A percentile compares a stretch with the other conserved stretches of the same genome.
Evolutionary conservation across 148 eudicot species (phyloP).

Genomic region (Cornus suecica): DNA sequence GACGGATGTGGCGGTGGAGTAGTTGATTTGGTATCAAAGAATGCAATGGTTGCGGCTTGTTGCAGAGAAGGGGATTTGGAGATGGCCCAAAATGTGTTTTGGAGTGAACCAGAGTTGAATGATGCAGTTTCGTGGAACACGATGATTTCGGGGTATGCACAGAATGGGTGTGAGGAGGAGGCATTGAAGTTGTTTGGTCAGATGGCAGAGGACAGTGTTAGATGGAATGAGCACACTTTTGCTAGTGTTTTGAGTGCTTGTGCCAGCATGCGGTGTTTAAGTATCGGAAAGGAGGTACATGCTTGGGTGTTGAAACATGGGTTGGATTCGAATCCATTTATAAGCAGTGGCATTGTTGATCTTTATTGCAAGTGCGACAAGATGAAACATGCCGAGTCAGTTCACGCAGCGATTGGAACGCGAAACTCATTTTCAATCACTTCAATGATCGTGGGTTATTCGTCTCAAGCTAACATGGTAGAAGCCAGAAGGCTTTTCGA

Average conservation of each 20-base stretch:
- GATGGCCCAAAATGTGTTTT: constrained; percentile 50
- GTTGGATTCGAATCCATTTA: constrained; percentile 44
- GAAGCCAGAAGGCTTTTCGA: constrained; percentile 73
- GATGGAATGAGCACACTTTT: constrained; percentile 69
- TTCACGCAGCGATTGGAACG: constrained; percentile 30
- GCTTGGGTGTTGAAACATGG: constrained; percentile 53
- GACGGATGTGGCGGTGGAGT: constrained; percentile 18
- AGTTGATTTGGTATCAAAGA: constrained; percentile 65
- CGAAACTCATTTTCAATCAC: constrained; percentile 53
- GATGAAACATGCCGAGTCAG: constrained; percentile 63
- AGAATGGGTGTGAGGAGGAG: constrained; percentile 51
- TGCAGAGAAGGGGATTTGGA: constrained; percentile 66
- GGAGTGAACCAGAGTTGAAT: constrained; percentile 51
- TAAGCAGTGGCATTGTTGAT: constrained; percentile 75
- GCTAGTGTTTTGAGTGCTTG: constrained; percentile 65
- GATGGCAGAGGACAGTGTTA: constrained; percentile 51
- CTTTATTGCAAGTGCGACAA: constrained; percentile 73
- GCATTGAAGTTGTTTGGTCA: constrained; percentile 45
- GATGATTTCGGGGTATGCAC: constrained; percentile 68
- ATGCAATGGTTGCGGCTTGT: constrained; percentile 82
- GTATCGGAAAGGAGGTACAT: constrained; percentile 79
- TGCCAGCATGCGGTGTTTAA: constrained; percentile 53
- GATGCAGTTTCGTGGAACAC: constrained; percentile 84
- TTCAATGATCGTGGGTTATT: constrained; percentile 82
- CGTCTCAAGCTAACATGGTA: constrained; percentile 59